A percentile compares a stretch with the other conserved stretches of the same genome.
Evolutionary conservation across 768 basidiomycete genomes (phyloP).

Genomic region (Amyloporia xantha): DNA sequence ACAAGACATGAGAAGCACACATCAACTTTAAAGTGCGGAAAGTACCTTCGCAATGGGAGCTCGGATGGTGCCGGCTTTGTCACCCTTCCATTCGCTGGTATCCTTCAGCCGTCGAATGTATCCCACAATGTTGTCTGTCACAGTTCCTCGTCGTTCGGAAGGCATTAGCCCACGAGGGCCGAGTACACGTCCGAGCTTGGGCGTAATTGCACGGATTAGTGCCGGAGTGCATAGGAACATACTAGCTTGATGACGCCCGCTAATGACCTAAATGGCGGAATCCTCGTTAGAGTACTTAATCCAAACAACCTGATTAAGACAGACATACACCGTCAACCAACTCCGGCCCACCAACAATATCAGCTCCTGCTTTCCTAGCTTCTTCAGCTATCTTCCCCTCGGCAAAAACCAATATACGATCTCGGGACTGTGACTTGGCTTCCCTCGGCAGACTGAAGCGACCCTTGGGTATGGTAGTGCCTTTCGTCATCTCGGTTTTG

Average conservation of each 20-base stretch:
- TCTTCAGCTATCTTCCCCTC: constrained; percentile 77
- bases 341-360: constrained; percentile 86
- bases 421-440: constrained; percentile 60
- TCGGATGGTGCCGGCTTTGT: constrained; percentile 78
- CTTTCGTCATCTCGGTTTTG: constrained; percentile 72
- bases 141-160: constrained; percentile 87
- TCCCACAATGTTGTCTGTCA: constrained; percentile 80
- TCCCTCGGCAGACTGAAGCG: constrained; percentile 82
- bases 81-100: constrained; percentile 89
- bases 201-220: constrained; percentile 72
- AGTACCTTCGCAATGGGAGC: constrained; percentile 71
- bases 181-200: constrained; percentile 71
- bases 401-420: constrained; percentile 89
- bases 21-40: not conserved
- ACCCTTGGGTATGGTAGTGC: constrained; percentile 82
- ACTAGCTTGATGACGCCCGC: constrained; percentile 69
- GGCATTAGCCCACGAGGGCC: constrained; percentile 95
- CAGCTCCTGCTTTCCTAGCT: constrained; percentile 82
- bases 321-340: constrained; percentile 77
- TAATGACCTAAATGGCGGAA: constrained; percentile 50
- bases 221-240: constrained; percentile 79
- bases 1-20: not conserved
- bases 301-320: constrained; percentile 2
- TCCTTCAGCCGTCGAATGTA: constrained; percentile 77
- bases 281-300: not conserved